These are phyloP conservation scores for Plasmodium gonderi DNA, from an alignment of 169 alveolate genomes.

Conservation along the genomic window DNA sequence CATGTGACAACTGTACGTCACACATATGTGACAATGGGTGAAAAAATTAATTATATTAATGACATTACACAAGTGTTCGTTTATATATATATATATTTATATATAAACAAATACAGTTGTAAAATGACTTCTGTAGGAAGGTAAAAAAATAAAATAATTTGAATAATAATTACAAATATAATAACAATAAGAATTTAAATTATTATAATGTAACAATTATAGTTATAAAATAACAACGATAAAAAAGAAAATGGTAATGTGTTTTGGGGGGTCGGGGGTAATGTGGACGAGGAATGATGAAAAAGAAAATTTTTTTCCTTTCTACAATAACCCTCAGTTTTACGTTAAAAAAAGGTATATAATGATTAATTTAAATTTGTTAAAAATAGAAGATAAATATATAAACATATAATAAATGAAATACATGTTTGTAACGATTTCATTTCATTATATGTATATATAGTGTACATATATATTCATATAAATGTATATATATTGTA, in stretches of 20 bases:
- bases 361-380: background rate
- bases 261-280: background rate
- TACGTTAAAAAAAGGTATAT: background rate
- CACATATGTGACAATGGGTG: constrained; percentile 7
- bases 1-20: constrained; percentile 16
- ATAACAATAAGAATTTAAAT: background rate
- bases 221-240: background rate
- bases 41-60: constrained; percentile 20
- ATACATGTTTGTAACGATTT: constrained; percentile 1
- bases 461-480: background rate
- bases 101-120: background rate
- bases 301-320: background rate
- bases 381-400: background rate
- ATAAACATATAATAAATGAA: background rate
- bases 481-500: no score
- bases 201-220: background rate
- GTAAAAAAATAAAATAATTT: background rate
- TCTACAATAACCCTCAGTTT: background rate
- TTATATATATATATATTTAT: background rate
- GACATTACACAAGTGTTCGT: background rate
- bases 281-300: background rate
- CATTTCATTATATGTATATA: background rate
- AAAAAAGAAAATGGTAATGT: background rate
- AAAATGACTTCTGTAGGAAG: background rate
- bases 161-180: background rate